Evolutionary conservation across 345 rosid genomes (phyloP).

Genomic region (Salix purpurea): DNA sequence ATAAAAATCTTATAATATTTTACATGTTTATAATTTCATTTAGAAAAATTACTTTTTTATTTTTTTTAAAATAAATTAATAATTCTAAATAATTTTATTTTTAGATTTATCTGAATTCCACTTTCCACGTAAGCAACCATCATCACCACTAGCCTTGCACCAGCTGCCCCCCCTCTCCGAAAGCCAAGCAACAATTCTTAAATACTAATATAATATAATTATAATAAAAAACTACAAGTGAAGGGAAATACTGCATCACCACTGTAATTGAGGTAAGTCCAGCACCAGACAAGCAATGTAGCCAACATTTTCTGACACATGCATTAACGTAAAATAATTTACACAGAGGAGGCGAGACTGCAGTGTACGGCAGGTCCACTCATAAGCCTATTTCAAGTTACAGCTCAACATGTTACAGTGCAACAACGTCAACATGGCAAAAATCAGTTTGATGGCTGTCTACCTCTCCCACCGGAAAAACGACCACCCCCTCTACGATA

Average conservation of each 20-base stretch:
- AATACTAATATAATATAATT: neutral
- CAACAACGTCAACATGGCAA: too few species aligned
- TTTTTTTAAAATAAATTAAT: too few species aligned
- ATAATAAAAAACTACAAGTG: neutral
- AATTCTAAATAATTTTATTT: too few species aligned
- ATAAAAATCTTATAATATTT: too few species aligned
- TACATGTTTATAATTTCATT: too few species aligned
- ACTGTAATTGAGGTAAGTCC: neutral
- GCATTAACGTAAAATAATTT: neutral
- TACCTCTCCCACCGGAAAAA: slow-evolving; percentile 39
- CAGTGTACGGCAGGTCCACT: neutral
- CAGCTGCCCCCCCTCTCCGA: too few species aligned
- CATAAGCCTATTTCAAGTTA: neutral
- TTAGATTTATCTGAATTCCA: too few species aligned
- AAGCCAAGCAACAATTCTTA: neutral
- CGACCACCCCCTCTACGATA: slow-evolving; percentile 40
- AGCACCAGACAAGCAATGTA: neutral
- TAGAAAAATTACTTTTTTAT: too few species aligned
- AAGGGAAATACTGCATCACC: neutral
- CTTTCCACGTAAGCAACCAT: too few species aligned
- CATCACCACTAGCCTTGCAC: too few species aligned
- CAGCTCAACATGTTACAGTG: neutral
- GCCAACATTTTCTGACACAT: neutral
- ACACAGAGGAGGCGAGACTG: neutral
- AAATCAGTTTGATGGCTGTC: slow-evolving; percentile 24